Percentiles rank a stretch among this genome's conserved stretches.
Evolutionary conservation across 768 basidiomycete species (phyloP).

Genomic region (Stropharia rugosoannulata): DNA sequence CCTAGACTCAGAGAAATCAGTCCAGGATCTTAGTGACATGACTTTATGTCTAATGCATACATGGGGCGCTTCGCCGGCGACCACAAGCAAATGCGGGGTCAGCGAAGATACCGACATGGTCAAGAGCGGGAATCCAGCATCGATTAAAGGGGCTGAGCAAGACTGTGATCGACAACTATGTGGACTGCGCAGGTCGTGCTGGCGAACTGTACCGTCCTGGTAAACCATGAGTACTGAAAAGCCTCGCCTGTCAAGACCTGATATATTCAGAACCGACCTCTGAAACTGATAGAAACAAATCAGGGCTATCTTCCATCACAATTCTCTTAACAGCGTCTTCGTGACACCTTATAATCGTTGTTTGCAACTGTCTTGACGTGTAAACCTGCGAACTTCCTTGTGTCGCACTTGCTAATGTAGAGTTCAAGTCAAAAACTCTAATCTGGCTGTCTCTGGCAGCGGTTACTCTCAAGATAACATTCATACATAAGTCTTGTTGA

Average conservation of each 20-base stretch:
- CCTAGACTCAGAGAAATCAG: constrained; percentile 36
- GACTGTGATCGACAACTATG: constrained; percentile 58
- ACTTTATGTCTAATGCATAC: constrained; percentile 40
- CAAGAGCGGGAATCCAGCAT: constrained; percentile 63
- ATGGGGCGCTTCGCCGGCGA: constrained; percentile 77
- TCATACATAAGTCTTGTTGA: not conserved
- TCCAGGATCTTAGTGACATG: not conserved
- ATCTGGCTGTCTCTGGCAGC: constrained; percentile 78
- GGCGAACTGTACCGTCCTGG: constrained; percentile 84
- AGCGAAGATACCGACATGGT: constrained; percentile 75
- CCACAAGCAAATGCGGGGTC: constrained; percentile 82
- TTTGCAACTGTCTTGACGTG: constrained; percentile 43
- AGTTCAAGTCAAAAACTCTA: constrained; percentile 72
- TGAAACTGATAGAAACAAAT: constrained; percentile 75
- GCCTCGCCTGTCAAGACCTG: not conserved
- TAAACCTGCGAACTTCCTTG: constrained; percentile 39
- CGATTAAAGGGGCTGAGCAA: constrained; percentile 75
- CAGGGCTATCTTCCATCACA: constrained; percentile 75
- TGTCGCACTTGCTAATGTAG: constrained; percentile 28
- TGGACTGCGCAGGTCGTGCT: constrained; percentile 76
- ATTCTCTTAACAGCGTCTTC: constrained; percentile 72
- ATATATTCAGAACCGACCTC: constrained; percentile 49
- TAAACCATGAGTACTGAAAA: not conserved
- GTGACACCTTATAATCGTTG: constrained; percentile 70
- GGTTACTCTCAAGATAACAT: constrained; percentile 44